These are phyloP conservation scores for Suillus alpinus DNA, from an alignment of 768 basidiomycete species.

Conservation along the genomic window DNA sequence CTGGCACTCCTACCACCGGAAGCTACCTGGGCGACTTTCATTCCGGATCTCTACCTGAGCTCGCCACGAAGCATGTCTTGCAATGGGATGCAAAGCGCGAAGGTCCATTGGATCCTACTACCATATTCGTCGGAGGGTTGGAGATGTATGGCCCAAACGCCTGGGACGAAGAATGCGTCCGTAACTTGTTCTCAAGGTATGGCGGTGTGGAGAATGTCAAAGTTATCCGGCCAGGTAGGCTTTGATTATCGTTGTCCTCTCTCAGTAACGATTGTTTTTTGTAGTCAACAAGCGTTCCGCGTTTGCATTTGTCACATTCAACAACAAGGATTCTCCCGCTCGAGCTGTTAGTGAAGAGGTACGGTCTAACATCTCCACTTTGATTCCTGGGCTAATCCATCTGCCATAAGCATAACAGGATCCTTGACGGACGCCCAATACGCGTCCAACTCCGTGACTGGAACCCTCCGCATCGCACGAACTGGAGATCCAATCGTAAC, in stretches of 20 bases:
- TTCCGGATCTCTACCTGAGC: slow-evolving; percentile 21
- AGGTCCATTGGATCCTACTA: slow-evolving; percentile 57
- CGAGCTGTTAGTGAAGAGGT: slow-evolving; percentile 69
- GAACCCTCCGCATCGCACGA: slow-evolving; percentile 49
- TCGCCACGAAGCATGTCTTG: slow-evolving; percentile 22
- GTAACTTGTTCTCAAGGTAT: slow-evolving; percentile 57
- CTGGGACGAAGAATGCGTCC: slow-evolving; percentile 69
- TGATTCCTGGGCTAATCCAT: slow-evolving; percentile 5
- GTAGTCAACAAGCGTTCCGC: slow-evolving; percentile 63
- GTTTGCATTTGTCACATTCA: slow-evolving; percentile 78
- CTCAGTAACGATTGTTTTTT: not conserved
- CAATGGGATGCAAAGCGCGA: slow-evolving; percentile 17
- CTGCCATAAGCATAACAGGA: slow-evolving; percentile 61
- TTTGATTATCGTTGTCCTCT: slow-evolving; percentile 1
- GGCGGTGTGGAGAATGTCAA: slow-evolving; percentile 64
- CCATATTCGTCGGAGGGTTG: slow-evolving; percentile 76
- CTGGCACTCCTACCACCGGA: slow-evolving; percentile 45
- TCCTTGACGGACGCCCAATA: slow-evolving; percentile 67
- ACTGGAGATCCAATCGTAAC: slow-evolving; percentile 34
- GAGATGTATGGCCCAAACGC: slow-evolving; percentile 59
- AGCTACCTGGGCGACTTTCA: slow-evolving; percentile 35
- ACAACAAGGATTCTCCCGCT: slow-evolving; percentile 59
- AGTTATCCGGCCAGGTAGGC: slow-evolving; percentile 62
- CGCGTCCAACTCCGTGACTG: slow-evolving; percentile 74
- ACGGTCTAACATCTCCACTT: slow-evolving; percentile 1